Evolutionary conservation across 345 rosid species (phyloP).

Genomic region (Atalantia buxifolia): DNA sequence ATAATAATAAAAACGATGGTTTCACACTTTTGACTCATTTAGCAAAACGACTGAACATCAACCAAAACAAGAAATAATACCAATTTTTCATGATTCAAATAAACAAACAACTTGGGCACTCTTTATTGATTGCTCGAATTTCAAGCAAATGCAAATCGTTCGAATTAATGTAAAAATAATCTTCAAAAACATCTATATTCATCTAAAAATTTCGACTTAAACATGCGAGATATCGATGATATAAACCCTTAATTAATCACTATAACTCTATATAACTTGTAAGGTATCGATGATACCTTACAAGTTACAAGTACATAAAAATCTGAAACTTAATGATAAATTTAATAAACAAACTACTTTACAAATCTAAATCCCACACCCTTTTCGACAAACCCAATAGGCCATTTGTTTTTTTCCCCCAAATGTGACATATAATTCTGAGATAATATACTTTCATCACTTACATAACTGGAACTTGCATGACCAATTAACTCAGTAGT

Average conservation of each 20-base stretch:
- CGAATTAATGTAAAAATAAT: too few species aligned
- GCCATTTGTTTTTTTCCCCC: too few species aligned
- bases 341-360: too few species aligned
- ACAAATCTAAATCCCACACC: not conserved
- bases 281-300: not conserved
- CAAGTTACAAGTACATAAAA: not conserved
- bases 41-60: not conserved
- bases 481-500: conserved; percentile 6
- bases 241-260: not conserved
- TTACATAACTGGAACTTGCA: not conserved
- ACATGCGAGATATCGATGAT: not conserved
- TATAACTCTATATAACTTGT: not conserved
- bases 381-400: not conserved
- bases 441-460: not conserved
- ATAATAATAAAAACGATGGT: not conserved
- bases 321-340: too few species aligned
- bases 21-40: not conserved
- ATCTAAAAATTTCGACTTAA: not conserved
- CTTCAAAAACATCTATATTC: too few species aligned
- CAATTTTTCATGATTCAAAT: too few species aligned
- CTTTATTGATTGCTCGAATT: too few species aligned
- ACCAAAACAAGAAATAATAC: too few species aligned
- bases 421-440: not conserved
- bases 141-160: too few species aligned
- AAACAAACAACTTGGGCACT: too few species aligned